These are phyloP conservation scores for Candida sakaeoensis DNA, from an alignment of 805 yeast genomes.

Conservation along the genomic window DNA sequence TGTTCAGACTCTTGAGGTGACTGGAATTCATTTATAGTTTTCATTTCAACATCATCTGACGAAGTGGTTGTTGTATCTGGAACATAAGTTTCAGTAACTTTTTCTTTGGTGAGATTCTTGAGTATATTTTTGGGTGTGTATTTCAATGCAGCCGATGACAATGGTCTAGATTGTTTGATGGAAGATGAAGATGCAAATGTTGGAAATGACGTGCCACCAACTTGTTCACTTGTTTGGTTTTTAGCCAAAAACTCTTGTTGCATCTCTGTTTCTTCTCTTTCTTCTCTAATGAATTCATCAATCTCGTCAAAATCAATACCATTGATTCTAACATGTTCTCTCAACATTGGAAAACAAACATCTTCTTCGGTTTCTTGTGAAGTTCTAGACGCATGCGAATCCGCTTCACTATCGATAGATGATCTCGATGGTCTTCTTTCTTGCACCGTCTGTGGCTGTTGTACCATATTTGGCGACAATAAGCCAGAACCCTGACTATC, in stretches of 20 bases:
- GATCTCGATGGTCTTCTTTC: conserved; percentile 34
- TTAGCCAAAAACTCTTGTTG: conserved; percentile 25
- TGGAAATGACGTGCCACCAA: not conserved
- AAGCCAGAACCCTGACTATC: conserved; percentile 14
- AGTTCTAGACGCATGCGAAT: conserved; percentile 69
- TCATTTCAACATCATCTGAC: conserved; percentile 8
- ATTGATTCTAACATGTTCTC: conserved; percentile 53
- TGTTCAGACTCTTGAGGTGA: conserved; percentile 22
- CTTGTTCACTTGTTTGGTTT: conserved; percentile 12
- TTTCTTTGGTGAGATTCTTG: conserved; percentile 10
- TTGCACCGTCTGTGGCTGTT: not conserved
- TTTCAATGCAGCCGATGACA: conserved; percentile 48
- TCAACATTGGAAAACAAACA: conserved; percentile 92
- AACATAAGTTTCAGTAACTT: not conserved
- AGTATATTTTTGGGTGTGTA: conserved; percentile 53
- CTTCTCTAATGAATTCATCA: conserved; percentile 71
- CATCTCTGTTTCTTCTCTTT: conserved; percentile 42
- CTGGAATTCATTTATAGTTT: not conserved
- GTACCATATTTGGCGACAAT: conserved; percentile 20
- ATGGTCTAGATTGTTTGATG: not conserved
- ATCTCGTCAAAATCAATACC: conserved; percentile 92
- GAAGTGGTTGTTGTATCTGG: conserved; percentile 1
- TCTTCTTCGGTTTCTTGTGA: conserved; percentile 95
- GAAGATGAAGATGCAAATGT: not conserved
- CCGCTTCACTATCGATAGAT: conserved; percentile 58